Base-by-base conservation (phyloP, 2,329 filamentous ascomycete genomes). In the Tolypocladium tropicale region DNA sequence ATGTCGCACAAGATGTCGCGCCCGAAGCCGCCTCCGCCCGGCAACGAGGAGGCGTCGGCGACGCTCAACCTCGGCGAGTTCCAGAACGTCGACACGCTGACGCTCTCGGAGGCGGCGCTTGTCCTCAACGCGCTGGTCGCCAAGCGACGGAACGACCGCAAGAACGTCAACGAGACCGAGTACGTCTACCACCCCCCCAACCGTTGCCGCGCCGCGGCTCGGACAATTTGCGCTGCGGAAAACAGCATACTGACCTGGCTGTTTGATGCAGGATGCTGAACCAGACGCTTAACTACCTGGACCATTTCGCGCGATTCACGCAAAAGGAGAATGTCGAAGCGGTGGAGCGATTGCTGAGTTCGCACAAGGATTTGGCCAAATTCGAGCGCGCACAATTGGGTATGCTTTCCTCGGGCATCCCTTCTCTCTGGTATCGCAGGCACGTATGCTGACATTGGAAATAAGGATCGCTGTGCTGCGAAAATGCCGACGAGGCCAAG, bases 301-400 rank as follows among this genome's bases (percentile, higher is more conserved):
- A 96, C 65, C 85, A 91, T 60, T 99, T 99, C 74, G 88, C 92
- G 21, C 89, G 94, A 37, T 97, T 97, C 81, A 95, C 96, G 76
- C 86, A 92, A 66, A 91, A 93, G 71, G 90, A 95, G 71, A 94
- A 94, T 63, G 89, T 96, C 67, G 89, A 96, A 74, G 89, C 90
- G n/a, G 90, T 97, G 34, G 91, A 95, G 73, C 84, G 90, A 58
- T 77, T 96, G 64, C 80, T 96, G 60, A 88, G 88, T 62, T 82
- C 86, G 57, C 88, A 90, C 68, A 83, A 84, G 61, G 84, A 90
- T 69, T 77, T 99, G 64, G 89, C 90, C 66, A 89, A 91, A 70
- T 97, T 97, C 70, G 94, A 99, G 80, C 84, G 90, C 65, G 92
- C 90, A 49, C 90, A 96, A 75, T 79, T 97, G 60, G 93, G 91